Conservation (phyloP, 495 filamentous ascomycete genomes). For the Rusavskia elegans region DNA sequence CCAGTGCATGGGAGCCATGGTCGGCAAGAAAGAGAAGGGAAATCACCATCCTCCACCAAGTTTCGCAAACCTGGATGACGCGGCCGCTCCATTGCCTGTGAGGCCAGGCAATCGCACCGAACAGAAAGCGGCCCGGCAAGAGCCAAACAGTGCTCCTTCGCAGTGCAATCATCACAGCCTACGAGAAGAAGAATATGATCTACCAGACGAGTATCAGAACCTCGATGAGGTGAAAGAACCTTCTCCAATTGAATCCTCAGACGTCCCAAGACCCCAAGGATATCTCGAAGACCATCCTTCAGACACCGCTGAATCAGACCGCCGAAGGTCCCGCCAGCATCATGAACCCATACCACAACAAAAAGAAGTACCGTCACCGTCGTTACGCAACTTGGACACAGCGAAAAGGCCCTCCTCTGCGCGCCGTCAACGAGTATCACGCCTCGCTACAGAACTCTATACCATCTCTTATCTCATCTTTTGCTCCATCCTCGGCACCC, state of each 20-base stretch:
- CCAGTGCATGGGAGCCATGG: too few species aligned
- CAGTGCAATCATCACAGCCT: too few species aligned
- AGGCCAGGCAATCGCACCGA: too few species aligned
- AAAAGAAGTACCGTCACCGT: neutral
- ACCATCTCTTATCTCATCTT: slow-evolving; percentile 68
- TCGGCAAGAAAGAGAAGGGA: too few species aligned
- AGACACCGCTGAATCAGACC: neutral
- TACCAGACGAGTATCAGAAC: slow-evolving; percentile 31
- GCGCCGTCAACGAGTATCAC: slow-evolving; percentile 22
- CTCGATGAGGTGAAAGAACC: slow-evolving; percentile 25
- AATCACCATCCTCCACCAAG: too few species aligned
- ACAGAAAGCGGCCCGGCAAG: too few species aligned
- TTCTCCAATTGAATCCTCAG: slow-evolving; percentile 1
- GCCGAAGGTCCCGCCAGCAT: neutral
- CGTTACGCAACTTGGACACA: neutral
- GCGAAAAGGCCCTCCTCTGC: neutral
- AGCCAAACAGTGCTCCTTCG: too few species aligned
- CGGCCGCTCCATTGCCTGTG: too few species aligned
- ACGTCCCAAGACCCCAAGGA: neutral
- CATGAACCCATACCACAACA: neutral
- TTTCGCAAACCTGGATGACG: too few species aligned
- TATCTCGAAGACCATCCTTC: slow-evolving; percentile 1
- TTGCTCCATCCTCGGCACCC: slow-evolving; percentile 77
- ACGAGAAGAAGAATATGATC: slow-evolving; percentile 18
- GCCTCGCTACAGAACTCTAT: slow-evolving; percentile 54